These are phyloP conservation scores for Darksidea phi DNA, from an alignment of 495 filamentous ascomycete species.

Conservation along the genomic window DNA sequence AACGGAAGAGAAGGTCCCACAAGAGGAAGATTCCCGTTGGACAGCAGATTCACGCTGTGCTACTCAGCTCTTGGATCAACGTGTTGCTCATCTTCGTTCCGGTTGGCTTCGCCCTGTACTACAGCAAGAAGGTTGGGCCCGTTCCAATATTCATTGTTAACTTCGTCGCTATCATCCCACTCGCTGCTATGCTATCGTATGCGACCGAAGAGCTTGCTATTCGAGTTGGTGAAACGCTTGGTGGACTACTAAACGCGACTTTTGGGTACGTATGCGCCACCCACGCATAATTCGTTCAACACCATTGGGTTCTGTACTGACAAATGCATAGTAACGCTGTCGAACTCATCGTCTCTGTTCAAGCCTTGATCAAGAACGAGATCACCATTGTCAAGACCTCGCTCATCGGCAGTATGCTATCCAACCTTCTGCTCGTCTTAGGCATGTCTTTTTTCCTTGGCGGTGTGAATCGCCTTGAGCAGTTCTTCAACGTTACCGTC, in stretches of 20 bases:
- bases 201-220: constrained; percentile 49
- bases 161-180: constrained; percentile 76
- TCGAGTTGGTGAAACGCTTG: constrained; percentile 70
- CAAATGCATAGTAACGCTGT: constrained; percentile 68
- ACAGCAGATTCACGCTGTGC: constrained; percentile 23
- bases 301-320: constrained; percentile 16
- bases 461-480: constrained; percentile 73
- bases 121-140: constrained; percentile 49
- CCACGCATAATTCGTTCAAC: background rate
- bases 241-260: constrained; percentile 81
- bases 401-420: constrained; percentile 84
- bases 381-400: constrained; percentile 90
- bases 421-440: constrained; percentile 86
- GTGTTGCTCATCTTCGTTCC: constrained; percentile 76
- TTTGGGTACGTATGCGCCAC: constrained; percentile 63
- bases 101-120: constrained; percentile 71
- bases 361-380: constrained; percentile 70
- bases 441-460: constrained; percentile 94
- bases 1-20: constrained; percentile 17
- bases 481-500: constrained; percentile 91
- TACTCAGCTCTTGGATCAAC: constrained; percentile 84
- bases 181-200: constrained; percentile 46
- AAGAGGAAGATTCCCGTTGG: constrained; percentile 28
- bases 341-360: constrained; percentile 85
- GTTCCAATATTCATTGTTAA: constrained; percentile 78